Evolutionary conservation across 2,329 filamentous ascomycete species (phyloP).

Genomic region (Cladosporium austrohemisphaericum): DNA sequence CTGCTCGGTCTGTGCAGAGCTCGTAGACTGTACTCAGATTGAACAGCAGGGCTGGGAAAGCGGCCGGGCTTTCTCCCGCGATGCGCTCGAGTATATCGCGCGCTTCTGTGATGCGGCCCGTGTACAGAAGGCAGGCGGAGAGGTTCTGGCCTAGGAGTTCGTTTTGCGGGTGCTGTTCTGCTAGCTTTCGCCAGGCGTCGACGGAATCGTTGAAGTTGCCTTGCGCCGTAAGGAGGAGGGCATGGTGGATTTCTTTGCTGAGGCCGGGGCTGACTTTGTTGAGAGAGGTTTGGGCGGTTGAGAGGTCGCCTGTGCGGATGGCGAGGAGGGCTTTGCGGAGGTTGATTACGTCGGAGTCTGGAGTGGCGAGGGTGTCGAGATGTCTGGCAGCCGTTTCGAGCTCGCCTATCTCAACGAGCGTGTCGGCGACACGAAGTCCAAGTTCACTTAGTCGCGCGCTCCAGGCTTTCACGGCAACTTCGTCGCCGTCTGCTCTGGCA

Average conservation of each 20-base stretch:
- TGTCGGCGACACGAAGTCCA: slow-evolving; percentile 61
- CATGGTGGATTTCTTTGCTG: slow-evolving; percentile 51
- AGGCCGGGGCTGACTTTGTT: slow-evolving; percentile 20
- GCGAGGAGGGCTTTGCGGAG: slow-evolving; percentile 61
- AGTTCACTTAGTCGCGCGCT: slow-evolving; percentile 68
- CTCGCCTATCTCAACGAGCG: slow-evolving; percentile 83
- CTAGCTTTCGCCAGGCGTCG: slow-evolving; percentile 55
- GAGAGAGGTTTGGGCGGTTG: slow-evolving; percentile 31
- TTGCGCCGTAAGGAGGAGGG: slow-evolving; percentile 74
- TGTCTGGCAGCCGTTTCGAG: slow-evolving; percentile 73
- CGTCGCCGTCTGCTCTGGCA: slow-evolving; percentile 48
- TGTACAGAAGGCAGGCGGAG: slow-evolving; percentile 80
- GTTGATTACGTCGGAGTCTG: slow-evolving; percentile 39
- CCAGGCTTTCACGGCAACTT: slow-evolving; percentile 64
- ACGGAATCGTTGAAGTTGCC: slow-evolving; percentile 66
- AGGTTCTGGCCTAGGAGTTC: slow-evolving; percentile 77
- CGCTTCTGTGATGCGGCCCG: slow-evolving; percentile 70
- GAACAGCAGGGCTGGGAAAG: slow-evolving; percentile 78
- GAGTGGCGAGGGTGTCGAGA: slow-evolving; percentile 55
- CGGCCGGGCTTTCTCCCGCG: slow-evolving; percentile 54
- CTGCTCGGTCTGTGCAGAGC: slow-evolving; percentile 74
- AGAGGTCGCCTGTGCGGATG: slow-evolving; percentile 73
- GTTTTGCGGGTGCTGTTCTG: slow-evolving; percentile 48
- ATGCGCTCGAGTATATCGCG: slow-evolving; percentile 63
- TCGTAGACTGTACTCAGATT: slow-evolving; percentile 91